phyloP scores from a whole-genome alignment of 2,329 filamentous ascomycete genomes.

The Cytospora mali region DNA sequence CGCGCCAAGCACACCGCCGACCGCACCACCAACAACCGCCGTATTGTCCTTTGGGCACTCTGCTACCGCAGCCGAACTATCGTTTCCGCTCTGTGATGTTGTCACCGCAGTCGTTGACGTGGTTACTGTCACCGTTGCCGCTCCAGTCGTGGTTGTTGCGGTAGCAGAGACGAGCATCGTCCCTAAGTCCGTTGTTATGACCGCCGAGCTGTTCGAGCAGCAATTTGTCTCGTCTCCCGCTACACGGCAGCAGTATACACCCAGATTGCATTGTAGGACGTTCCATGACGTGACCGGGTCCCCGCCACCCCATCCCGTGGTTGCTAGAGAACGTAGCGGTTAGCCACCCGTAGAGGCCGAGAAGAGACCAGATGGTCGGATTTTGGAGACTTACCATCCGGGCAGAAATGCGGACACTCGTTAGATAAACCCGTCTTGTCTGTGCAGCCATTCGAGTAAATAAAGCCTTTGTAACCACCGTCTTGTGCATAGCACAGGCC shows the following conservation, averaged over 20 bases:
- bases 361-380: neutral
- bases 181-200: constrained; percentile 21
- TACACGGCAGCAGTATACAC: constrained; percentile 31
- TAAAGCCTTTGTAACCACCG: constrained; percentile 25
- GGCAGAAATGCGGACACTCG: constrained; percentile 30
- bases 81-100: constrained; percentile 11
- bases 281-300: constrained; percentile 17
- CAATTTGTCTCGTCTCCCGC: constrained; percentile 24
- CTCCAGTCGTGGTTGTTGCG: constrained; percentile 6
- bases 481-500: constrained; percentile 32
- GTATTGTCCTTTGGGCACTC: constrained; percentile 31
- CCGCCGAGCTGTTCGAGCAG: constrained; percentile 26
- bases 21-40: constrained; percentile 31
- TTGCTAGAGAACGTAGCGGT: neutral
- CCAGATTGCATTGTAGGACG: constrained; percentile 30
- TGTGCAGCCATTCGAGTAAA: constrained; percentile 32
- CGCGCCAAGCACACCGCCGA: constrained; percentile 31
- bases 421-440: constrained; percentile 27
- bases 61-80: neutral
- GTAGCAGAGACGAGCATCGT: constrained; percentile 14
- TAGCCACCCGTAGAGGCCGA: neutral
- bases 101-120: neutral
- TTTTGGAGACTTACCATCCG: constrained; percentile 17
- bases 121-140: constrained; percentile 13
- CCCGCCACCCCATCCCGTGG: constrained; percentile 25